These are phyloP conservation scores for Magnaporthales sp. DNA, from an alignment of 2,329 filamentous ascomycete genomes.

Conservation along the genomic window DNA sequence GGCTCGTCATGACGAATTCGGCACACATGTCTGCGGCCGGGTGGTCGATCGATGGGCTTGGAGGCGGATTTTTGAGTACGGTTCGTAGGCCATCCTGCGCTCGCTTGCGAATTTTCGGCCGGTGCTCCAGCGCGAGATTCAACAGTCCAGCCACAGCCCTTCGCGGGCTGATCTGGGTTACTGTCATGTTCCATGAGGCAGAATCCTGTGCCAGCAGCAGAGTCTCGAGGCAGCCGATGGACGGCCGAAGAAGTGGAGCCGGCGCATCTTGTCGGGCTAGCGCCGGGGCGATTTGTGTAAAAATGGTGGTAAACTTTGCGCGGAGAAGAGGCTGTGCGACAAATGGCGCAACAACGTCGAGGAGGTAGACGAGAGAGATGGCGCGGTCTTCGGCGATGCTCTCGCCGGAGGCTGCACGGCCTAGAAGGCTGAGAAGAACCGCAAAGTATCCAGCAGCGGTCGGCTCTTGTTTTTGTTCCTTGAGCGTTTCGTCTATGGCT, in stretches of 20 bases:
- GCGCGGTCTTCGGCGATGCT: constrained; percentile 74
- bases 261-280: constrained; percentile 75
- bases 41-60: constrained; percentile 87
- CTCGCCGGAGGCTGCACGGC: constrained; percentile 61
- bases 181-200: constrained; percentile 77
- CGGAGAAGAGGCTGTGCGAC: constrained; percentile 80
- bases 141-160: constrained; percentile 81
- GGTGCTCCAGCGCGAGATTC: constrained; percentile 72
- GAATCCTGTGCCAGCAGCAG: constrained; percentile 83
- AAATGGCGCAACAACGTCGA: constrained; percentile 83
- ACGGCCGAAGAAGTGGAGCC: constrained; percentile 75
- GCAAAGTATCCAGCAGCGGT: constrained; percentile 92
- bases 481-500: constrained; percentile 87
- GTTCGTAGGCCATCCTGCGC: constrained; percentile 82
- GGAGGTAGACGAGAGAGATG: constrained; percentile 84
- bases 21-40: constrained; percentile 95
- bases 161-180: constrained; percentile 75
- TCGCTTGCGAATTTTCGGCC: constrained; percentile 89
- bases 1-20: constrained; percentile 73
- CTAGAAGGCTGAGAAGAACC: constrained; percentile 80
- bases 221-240: constrained; percentile 90
- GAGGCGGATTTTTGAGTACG: constrained; percentile 76
- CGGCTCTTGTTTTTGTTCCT: constrained; percentile 74
- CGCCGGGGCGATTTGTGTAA: constrained; percentile 76
- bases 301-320: constrained; percentile 90